These are phyloP conservation scores for Ascomycota sp. DNA, from an alignment of 2,329 filamentous ascomycete species.

Conservation along the genomic window DNA sequence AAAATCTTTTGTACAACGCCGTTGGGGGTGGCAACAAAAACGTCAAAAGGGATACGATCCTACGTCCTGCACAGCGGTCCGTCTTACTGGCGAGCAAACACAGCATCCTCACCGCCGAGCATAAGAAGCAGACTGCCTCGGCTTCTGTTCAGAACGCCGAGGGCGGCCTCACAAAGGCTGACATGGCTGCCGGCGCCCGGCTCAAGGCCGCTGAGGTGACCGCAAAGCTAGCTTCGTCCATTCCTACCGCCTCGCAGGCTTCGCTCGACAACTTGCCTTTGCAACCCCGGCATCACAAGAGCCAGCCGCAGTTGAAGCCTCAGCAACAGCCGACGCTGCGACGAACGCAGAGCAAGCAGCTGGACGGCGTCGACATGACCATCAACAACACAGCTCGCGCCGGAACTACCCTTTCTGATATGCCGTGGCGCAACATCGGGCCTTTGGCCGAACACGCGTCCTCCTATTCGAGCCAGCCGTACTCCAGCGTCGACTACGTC, in stretches of 20 bases:
- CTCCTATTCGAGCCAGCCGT: conserved; percentile 10
- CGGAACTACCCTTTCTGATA: conserved; percentile 2
- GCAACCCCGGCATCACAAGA: conserved; percentile 29
- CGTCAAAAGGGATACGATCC: conserved; percentile 13
- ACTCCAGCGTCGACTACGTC: conserved; percentile 7
- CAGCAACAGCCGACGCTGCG: conserved; percentile 20
- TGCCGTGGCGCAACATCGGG: conserved; percentile 4
- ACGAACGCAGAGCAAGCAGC: conserved; percentile 23
- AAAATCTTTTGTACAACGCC: conserved; percentile 16
- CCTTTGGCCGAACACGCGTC: conserved; percentile 4
- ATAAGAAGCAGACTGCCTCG: conserved; percentile 6
- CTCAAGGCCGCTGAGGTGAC: conserved; percentile 3
- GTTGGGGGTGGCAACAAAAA: conserved; percentile 1
- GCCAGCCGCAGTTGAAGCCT: conserved; percentile 29
- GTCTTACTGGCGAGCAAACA: conserved; percentile 6
- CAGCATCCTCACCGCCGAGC: conserved; percentile 7
- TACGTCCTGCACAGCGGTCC: conserved; percentile 16
- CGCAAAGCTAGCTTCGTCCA: conserved; percentile 1
- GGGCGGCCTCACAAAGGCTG: conserved; percentile 3
- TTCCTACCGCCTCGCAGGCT: conserved; percentile 1
- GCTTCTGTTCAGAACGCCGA: conserved; percentile 3
- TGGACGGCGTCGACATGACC: conserved; percentile 8
- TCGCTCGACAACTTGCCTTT: conserved; percentile 7
- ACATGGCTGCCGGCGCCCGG: conserved; percentile 5
- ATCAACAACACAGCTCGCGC: conserved; percentile 1